Evolutionary conservation across 1,284 basidiomycete genomes (phyloP), one percentile per base, ranked within the genome.

Genomic region (Melampsora allii-populina): DNA sequence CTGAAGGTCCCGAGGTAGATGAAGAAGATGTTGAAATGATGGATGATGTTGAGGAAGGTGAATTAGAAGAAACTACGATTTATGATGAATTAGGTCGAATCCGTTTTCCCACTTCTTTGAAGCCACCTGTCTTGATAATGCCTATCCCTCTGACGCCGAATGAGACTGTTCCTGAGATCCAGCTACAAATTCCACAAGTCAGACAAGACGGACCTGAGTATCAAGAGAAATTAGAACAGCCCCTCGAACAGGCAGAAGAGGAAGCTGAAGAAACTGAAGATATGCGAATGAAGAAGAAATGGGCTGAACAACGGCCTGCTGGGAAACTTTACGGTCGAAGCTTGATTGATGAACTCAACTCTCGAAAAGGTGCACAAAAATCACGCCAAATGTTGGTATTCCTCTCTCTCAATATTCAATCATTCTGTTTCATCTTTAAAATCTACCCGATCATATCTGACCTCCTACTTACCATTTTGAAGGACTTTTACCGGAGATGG

Each of bases 301-400:
- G 45, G 21, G 29, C 64, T 59, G 48, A 65, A 31, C 45, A 63
- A 24, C 31, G 63, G n/a, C 69, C 63, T 14, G 63, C 69, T 24
- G 69, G 69, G 7, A 64, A 65, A 59, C 63, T 73, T 5, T 73
- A 73, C 36, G 69, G 69, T 21, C 29, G 69, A 17, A 73, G 69
- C 42, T 33, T 73, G 50, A 73, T 73, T 27, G 69, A 73, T 60
- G 69, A 73, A 45, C 63, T 73, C n/a, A 73, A 65, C 27, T 65
- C 63, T n/a, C 50, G 69, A 53, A 73, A 73, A 27, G 61, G 63
- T 6, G 63, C 39, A 27, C 69, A 64, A 73, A 73, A 73, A 48
- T 56, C 69, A 5, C 61, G 63, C 5, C 61, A 64, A 59, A 64
- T 59, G 69, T 73, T 7, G 29, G 69, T 42, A 58, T 21, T 58